Evolutionary conservation across 148 eudicot species (phyloP), one percentile per base, ranked within the genome.

Genomic region (Rhododendron griersonianum): DNA sequence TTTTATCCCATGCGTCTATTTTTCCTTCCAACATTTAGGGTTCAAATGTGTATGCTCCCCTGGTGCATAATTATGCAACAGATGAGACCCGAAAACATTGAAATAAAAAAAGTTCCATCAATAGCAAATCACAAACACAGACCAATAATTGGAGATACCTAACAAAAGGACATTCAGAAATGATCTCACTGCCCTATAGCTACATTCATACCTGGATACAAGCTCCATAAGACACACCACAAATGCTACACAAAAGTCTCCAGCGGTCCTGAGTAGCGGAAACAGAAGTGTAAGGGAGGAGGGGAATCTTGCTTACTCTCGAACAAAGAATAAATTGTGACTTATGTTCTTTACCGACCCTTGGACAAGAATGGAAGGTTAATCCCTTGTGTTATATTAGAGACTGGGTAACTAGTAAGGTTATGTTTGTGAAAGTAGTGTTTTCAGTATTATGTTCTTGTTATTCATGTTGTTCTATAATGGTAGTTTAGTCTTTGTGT

Each of bases 181-280:
- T 63, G 45, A 13, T 35, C n/a, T 73, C 15, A 44, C 18, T 16
- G 81, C 55, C n/a, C 41, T 82, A 81, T 59, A 85, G 82, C 15
- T 83, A 84, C 63, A 81, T 76, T 80, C 47, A 86, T 86, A 94
- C 98, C 99, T 97, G 99, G 81, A 97, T 97, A 84, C 99, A 97
- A 61, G 99, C 99, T 86, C 99, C 99, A 93, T 93, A 94, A 41
- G 99, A 82, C 87, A 94, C 94, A 88, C 92, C 92, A 84, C 99
- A 97, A 83, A 97, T 94, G 95, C 98, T 94, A 83, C 99, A 97
- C 77, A 93, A 84, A 77, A 97, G 96, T 91, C 93, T 97, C 99
- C 99, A 97, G 48, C 99, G 98, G 82, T 95, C 98, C 99, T 97
- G 86, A 76, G 81, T 61, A 86, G 65, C 9, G 76, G 47, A 9